Conservation (phyloP, 202 grass and related monocot species). For the Saccharum hybrid region DNA sequence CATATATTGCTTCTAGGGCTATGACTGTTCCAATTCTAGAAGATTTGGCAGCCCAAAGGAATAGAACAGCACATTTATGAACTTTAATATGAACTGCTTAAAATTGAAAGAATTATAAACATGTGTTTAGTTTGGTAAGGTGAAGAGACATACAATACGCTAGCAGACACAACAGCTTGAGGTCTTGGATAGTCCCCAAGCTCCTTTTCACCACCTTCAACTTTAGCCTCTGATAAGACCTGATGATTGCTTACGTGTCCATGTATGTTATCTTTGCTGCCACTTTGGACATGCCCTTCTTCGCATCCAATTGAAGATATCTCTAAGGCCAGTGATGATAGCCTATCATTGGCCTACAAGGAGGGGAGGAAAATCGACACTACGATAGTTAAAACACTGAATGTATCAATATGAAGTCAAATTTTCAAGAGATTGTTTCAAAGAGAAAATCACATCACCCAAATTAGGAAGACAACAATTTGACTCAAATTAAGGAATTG, state of each 20-base stretch:
- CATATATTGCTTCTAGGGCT: neutral
- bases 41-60: neutral
- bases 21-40: neutral
- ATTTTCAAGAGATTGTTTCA: neutral
- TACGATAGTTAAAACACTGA: neutral
- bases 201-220: constrained; percentile 67
- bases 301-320: constrained; percentile 79
- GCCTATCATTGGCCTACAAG: constrained; percentile 70
- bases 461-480: constrained; percentile 24
- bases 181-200: constrained; percentile 84
- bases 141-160: constrained; percentile 66
- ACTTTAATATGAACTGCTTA: neutral
- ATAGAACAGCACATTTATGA: neutral
- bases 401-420: neutral
- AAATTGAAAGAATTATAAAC: neutral
- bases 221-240: constrained; percentile 28
- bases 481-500: constrained; percentile 21
- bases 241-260: constrained; percentile 29
- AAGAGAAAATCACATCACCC: neutral
- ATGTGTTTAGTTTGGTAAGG: constrained; percentile 22
- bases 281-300: constrained; percentile 41
- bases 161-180: constrained; percentile 80
- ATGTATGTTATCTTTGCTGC: constrained; percentile 26
- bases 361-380: neutral
- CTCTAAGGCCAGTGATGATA: constrained; percentile 68